A percentile compares a stretch with the other conserved stretches of the same genome.
Evolutionary conservation across 2,329 filamentous ascomycete species (phyloP).

Genomic region (Aureobasidium sp.): DNA sequence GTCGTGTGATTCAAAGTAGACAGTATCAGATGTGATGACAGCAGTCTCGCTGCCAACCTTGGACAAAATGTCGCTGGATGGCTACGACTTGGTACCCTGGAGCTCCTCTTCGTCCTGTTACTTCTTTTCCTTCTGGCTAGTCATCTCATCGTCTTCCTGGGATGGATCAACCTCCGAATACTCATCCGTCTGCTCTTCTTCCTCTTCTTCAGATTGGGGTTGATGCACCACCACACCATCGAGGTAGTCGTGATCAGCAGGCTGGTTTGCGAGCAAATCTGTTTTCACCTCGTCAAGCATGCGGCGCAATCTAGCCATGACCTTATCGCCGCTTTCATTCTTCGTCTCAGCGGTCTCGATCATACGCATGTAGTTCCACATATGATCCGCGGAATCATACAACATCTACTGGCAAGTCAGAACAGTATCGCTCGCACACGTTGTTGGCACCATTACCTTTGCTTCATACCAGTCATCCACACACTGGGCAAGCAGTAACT

Average conservation of each 20-base stretch:
- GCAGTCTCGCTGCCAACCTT: too few species aligned
- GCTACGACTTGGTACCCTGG: too few species aligned
- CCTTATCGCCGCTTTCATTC: too few species aligned
- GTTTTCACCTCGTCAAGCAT: too few species aligned
- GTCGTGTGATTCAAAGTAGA: too few species aligned
- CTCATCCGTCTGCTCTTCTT: neutral
- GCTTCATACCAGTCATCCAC: neutral
- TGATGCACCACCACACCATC: neutral
- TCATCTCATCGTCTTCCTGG: neutral
- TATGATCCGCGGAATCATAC: neutral
- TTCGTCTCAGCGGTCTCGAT: too few species aligned
- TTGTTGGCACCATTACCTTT: neutral
- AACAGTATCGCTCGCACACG: too few species aligned
- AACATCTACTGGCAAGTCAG: neutral
- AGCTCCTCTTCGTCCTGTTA: too few species aligned
- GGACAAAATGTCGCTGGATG: too few species aligned
- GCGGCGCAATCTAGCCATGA: too few species aligned
- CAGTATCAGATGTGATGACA: neutral
- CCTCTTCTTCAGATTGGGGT: neutral
- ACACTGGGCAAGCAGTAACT: neutral
- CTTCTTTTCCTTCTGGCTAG: neutral
- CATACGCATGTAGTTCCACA: neutral
- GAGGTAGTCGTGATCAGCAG: too few species aligned
- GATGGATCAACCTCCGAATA: neutral
- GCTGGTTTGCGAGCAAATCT: too few species aligned